phyloP scores from a whole-genome alignment of 768 basidiomycete species.

The Kwoniella dejecticola region DNA sequence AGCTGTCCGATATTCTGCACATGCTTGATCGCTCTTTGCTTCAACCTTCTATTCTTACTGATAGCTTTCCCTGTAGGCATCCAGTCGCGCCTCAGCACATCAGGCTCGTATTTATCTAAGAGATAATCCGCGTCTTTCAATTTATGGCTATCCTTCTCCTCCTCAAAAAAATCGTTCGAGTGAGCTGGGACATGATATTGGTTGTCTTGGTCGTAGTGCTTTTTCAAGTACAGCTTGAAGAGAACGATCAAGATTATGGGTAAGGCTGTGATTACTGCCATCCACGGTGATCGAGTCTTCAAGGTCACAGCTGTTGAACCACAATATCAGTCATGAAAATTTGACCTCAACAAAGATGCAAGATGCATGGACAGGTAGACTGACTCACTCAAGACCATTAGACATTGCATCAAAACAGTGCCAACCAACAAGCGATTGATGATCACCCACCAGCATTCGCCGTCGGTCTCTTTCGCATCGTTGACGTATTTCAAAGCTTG shows the following conservation, averaged over 20 bases:
- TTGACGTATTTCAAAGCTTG: constrained; percentile 86
- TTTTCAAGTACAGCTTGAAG: constrained; percentile 21
- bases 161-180: too few species aligned
- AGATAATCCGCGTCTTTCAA: background rate
- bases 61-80: constrained; percentile 23
- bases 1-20: too few species aligned
- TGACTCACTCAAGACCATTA: constrained; percentile 51
- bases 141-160: constrained; percentile 2
- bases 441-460: constrained; percentile 74
- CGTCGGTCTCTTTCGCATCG: constrained; percentile 84
- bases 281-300: constrained; percentile 35
- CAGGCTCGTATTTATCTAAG: constrained; percentile 21
- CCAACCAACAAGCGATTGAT: constrained; percentile 81
- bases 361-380: background rate
- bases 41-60: constrained; percentile 2
- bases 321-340: background rate
- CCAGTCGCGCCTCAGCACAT: constrained; percentile 20
- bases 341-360: background rate
- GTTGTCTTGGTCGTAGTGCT: constrained; percentile 10
- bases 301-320: constrained; percentile 29
- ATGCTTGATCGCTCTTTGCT: too few species aligned
- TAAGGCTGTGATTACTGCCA: constrained; percentile 21
- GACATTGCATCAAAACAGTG: constrained; percentile 75
- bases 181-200: too few species aligned
- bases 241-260: constrained; percentile 21